Percentiles rank a stretch among this genome's conserved stretches.
phyloP scores from a whole-genome alignment of 2,329 filamentous ascomycete genomes.

The Penicillium decumbens region DNA sequence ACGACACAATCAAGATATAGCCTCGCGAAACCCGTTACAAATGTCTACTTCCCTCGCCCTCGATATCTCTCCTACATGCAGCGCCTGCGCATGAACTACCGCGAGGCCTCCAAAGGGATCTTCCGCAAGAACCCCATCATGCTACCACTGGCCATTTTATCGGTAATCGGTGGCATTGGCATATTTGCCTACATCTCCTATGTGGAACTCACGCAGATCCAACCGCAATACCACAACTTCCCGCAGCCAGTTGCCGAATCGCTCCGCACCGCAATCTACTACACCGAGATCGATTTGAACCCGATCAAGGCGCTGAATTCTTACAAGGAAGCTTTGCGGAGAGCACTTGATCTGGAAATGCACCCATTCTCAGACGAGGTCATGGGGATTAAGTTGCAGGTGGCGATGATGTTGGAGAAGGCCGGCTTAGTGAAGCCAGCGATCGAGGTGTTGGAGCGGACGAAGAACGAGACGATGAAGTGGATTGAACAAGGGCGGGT shows the following conservation, averaged over 20 bases:
- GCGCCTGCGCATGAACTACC: conserved; percentile 32
- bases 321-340: conserved; percentile 72
- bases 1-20: conserved; percentile 4
- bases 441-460: conserved; percentile 71
- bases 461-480: conserved; percentile 62
- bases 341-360: conserved; percentile 68
- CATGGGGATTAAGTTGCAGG: conserved; percentile 78
- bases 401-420: conserved; percentile 75
- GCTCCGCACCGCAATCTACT: conserved; percentile 80
- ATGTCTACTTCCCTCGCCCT: conserved; percentile 1
- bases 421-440: conserved; percentile 65
- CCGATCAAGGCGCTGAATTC: conserved; percentile 73
- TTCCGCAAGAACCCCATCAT: conserved; percentile 44
- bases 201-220: conserved; percentile 41
- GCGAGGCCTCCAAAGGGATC: conserved; percentile 36
- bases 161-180: conserved; percentile 31
- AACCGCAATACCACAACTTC: conserved; percentile 42
- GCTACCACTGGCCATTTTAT: conserved; percentile 41
- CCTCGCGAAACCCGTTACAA: conserved; percentile 1
- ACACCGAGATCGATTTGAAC: conserved; percentile 70
- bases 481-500: conserved; percentile 32
- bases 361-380: conserved; percentile 90
- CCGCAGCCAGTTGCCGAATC: conserved; percentile 49
- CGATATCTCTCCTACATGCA: conserved; percentile 29
- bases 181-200: conserved; percentile 42